Evolutionary conservation across 192 early-diverging fungal genomes (phyloP).

Genomic region (Entrophospora sp.): DNA sequence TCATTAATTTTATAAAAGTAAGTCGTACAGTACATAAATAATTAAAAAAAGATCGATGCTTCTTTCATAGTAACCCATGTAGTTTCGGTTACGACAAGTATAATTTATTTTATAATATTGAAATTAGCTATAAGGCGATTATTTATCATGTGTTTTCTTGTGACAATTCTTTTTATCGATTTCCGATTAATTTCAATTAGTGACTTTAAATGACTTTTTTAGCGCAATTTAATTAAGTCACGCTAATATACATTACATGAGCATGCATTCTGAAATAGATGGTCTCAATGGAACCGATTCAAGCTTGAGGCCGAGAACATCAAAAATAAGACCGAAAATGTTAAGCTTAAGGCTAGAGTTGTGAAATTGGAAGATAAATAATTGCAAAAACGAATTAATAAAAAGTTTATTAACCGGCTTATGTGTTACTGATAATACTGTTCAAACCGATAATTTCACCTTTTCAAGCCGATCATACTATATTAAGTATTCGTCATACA

Average conservation of each 20-base stretch:
- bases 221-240: slow-evolving; percentile 11
- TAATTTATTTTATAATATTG: slow-evolving; percentile 14
- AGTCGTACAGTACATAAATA: slow-evolving; percentile 13
- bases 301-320: slow-evolving; percentile 11
- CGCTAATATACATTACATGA: slow-evolving; percentile 7
- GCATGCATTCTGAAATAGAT: not conserved
- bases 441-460: slow-evolving; percentile 13
- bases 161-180: slow-evolving; percentile 12
- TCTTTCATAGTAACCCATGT: slow-evolving; percentile 7
- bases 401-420: slow-evolving; percentile 13
- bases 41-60: slow-evolving; percentile 13
- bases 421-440: slow-evolving; percentile 13
- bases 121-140: slow-evolving; percentile 11
- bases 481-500: too few relatives aligned
- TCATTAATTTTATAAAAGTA: slow-evolving; percentile 9
- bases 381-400: slow-evolving; percentile 10
- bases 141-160: slow-evolving; percentile 10
- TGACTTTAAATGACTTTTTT: slow-evolving; percentile 10
- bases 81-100: slow-evolving; percentile 11
- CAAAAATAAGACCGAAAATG: slow-evolving; percentile 11
- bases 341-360: slow-evolving; percentile 10
- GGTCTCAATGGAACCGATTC: not conserved
- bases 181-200: slow-evolving; percentile 8
- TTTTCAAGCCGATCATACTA: not conserved
- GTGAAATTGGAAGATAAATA: slow-evolving; percentile 10